A percentile compares a stretch with the other conserved stretches of the same genome.
Evolutionary conservation across 2,329 filamentous ascomycete species (phyloP).

Genomic region (Hypomyces rosellus): DNA sequence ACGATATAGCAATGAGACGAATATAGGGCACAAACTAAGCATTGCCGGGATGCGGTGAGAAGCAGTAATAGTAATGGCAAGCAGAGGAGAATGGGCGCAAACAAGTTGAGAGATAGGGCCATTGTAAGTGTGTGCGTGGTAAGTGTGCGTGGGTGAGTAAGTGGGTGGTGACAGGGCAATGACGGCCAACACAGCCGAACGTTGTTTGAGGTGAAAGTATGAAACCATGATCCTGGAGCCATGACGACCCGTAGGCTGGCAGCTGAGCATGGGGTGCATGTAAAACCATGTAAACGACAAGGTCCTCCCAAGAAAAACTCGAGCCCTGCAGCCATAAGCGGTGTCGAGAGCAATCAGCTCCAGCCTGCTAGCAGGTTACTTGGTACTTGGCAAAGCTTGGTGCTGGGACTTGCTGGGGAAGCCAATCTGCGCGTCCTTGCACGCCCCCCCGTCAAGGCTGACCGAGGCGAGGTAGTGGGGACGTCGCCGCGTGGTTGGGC

Average conservation of each 20-base stretch:
- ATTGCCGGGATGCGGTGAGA: conserved; percentile 7
- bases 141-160: conserved; percentile 1
- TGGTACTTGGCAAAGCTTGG: conserved; percentile 1
- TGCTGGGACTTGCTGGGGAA: neutral
- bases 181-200: conserved; percentile 9
- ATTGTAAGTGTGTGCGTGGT: conserved; percentile 9
- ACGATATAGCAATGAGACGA: conserved; percentile 7
- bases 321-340: conserved; percentile 2
- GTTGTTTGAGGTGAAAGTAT: neutral
- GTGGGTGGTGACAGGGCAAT: neutral
- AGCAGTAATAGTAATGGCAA: conserved; percentile 4
- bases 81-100: neutral
- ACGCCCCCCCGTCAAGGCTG: conserved; percentile 6
- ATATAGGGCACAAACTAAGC: conserved; percentile 9
- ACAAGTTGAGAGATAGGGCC: conserved; percentile 8
- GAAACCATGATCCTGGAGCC: conserved; percentile 11
- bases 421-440: conserved; percentile 6
- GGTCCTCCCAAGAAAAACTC: neutral
- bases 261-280: conserved; percentile 29
- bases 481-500: conserved; percentile 12
- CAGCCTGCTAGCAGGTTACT: neutral
- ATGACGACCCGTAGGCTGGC: conserved; percentile 17
- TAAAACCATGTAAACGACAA: conserved; percentile 10
- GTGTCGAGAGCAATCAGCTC: conserved; percentile 12
- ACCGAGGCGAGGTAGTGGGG: conserved; percentile 10